A percentile compares a stretch with the other conserved stretches of the same genome.
phyloP scores from a whole-genome alignment of 2,329 filamentous ascomycete species.

The Arthroderma sp. region DNA sequence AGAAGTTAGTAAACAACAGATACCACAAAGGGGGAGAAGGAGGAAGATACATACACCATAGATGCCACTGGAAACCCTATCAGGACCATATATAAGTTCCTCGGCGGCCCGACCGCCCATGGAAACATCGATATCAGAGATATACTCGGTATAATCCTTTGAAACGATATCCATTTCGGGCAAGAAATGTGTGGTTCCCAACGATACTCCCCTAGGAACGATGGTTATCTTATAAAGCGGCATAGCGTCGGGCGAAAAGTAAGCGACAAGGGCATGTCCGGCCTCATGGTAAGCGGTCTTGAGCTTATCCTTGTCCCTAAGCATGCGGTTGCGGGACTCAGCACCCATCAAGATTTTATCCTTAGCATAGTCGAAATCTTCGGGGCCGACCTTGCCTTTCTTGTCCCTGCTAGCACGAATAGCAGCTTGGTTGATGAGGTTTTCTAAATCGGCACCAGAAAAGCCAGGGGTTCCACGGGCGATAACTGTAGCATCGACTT shows the following conservation, averaged over 20 bases:
- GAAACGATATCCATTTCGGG: slow-evolving; percentile 91
- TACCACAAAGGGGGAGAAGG: not conserved
- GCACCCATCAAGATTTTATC: slow-evolving; percentile 97
- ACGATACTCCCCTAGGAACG: slow-evolving; percentile 71
- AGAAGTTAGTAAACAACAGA: slow-evolving; percentile 26
- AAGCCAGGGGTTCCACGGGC: slow-evolving; percentile 82
- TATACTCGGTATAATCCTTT: slow-evolving; percentile 69
- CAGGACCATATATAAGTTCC: slow-evolving; percentile 81
- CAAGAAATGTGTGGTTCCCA: slow-evolving; percentile 78
- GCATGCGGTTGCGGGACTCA: slow-evolving; percentile 77
- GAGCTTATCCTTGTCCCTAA: slow-evolving; percentile 85
- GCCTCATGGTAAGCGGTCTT: slow-evolving; percentile 96
- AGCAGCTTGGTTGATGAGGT: slow-evolving; percentile 90
- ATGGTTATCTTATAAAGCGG: slow-evolving; percentile 96
- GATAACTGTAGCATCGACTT: slow-evolving; percentile 73
- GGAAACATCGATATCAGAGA: slow-evolving; percentile 64
- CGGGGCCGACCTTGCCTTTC: slow-evolving; percentile 58
- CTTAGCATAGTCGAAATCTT: slow-evolving; percentile 92
- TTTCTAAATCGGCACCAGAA: slow-evolving; percentile 91
- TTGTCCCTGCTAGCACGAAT: slow-evolving; percentile 87
- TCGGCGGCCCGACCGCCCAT: slow-evolving; percentile 82
- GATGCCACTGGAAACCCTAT: slow-evolving; percentile 82
- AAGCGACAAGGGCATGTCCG: slow-evolving; percentile 79
- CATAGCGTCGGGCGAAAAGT: slow-evolving; percentile 63
- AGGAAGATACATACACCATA: slow-evolving; percentile 48